A percentile compares a stretch with the other conserved stretches of the same genome.
These are phyloP conservation scores for Russula griseocarnosa DNA, from an alignment of 768 basidiomycete genomes.

Conservation along the genomic window DNA sequence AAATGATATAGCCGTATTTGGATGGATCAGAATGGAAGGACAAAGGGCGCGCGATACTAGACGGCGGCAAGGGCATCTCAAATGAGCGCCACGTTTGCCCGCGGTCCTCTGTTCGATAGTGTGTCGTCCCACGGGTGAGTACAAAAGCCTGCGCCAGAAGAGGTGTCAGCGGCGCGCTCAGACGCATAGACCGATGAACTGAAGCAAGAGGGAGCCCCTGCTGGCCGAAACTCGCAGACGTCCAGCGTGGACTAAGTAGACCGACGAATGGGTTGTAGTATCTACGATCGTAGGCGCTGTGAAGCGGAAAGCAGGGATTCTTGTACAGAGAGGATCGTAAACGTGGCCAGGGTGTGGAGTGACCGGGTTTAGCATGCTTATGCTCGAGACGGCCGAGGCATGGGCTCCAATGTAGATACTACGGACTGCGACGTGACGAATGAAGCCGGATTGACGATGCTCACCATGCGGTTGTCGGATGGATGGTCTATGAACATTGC, in stretches of 20 bases:
- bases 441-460: neutral
- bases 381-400: neutral
- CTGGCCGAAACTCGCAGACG: neutral
- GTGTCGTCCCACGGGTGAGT: conserved; percentile 65
- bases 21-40: conserved; percentile 80
- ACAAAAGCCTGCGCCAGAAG: conserved; percentile 68
- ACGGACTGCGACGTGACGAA: conserved; percentile 6
- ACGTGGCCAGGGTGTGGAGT: neutral
- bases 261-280: neutral
- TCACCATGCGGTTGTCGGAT: conserved; percentile 53
- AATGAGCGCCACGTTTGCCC: conserved; percentile 87
- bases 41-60: conserved; percentile 58
- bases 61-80: conserved; percentile 56
- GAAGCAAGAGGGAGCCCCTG: neutral
- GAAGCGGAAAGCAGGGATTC: neutral
- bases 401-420: neutral
- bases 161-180: neutral
- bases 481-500: conserved; percentile 83
- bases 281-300: neutral
- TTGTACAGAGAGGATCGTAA: neutral
- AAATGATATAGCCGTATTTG: conserved; percentile 72
- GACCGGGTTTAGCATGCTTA: neutral
- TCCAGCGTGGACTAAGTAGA: neutral
- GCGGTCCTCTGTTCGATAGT: conserved; percentile 85
- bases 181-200: neutral